These are phyloP conservation scores for Evansstolkia leycettana DNA, from an alignment of 495 filamentous ascomycete genomes.

Conservation along the genomic window DNA sequence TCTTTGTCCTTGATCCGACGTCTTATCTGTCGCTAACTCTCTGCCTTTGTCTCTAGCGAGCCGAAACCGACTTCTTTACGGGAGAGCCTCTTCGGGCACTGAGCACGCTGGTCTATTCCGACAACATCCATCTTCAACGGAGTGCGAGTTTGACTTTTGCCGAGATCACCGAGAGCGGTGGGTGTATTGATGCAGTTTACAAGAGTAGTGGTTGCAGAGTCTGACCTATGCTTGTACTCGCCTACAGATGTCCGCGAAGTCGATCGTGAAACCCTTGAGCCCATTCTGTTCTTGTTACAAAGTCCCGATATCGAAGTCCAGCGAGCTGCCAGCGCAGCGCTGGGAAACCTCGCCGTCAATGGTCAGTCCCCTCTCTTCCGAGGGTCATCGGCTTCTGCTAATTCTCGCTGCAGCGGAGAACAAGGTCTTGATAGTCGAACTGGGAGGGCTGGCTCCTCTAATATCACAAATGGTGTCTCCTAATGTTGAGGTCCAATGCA, in stretches of 20 bases:
- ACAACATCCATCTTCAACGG: slow-evolving; percentile 95
- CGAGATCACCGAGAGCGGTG: slow-evolving; percentile 97
- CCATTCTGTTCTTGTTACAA: slow-evolving; percentile 89
- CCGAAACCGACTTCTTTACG: slow-evolving; percentile 94
- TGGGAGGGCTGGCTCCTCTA: slow-evolving; percentile 81
- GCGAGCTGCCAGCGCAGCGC: slow-evolving; percentile 86
- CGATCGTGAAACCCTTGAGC: slow-evolving; percentile 85
- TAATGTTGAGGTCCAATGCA: slow-evolving; percentile 99
- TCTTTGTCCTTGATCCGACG: neutral
- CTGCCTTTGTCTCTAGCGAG: slow-evolving; percentile 44
- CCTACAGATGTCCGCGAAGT: slow-evolving; percentile 85
- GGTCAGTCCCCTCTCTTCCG: slow-evolving; percentile 44
- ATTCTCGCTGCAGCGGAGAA: slow-evolving; percentile 71
- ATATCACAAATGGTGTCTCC: slow-evolving; percentile 97
- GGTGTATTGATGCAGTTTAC: slow-evolving; percentile 9
- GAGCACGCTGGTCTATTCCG: slow-evolving; percentile 92
- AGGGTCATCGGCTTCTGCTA: slow-evolving; percentile 7
- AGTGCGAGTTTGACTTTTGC: slow-evolving; percentile 98
- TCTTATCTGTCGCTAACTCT: neutral
- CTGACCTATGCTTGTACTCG: neutral
- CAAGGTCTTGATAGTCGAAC: slow-evolving; percentile 87
- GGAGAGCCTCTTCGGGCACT: slow-evolving; percentile 92
- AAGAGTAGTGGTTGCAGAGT: neutral
- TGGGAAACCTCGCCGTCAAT: slow-evolving; percentile 95
- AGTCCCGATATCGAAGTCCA: slow-evolving; percentile 96